Evolutionary conservation across 176 grass and related monocot species (phyloP), one percentile per base, ranked within the genome.

Genomic region (Saccharum officinarum): DNA sequence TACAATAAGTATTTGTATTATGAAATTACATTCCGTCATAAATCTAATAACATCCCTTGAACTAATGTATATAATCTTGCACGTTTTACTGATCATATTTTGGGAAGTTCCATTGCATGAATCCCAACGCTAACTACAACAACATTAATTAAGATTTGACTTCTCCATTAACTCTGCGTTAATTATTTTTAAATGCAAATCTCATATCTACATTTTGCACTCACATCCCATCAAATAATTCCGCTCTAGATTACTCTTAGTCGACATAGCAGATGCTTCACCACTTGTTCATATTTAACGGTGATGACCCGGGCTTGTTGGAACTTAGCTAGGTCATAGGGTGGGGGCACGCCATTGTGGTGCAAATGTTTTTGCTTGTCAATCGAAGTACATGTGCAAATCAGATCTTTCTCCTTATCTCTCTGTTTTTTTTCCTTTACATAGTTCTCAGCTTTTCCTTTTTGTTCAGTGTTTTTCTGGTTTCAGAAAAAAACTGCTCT

Each of bases 321-420:
- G 69, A 67, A 75, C 44, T 44, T 75, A 44, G 38, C 41, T 10
- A 25, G 69, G 41, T 20, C 25, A 14, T 73, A 87, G 59, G 33
- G 69, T 81, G 78, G 69, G 66, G 36, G 16, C 59, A 81, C 17
- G 28, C 61, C 44, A 5, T 41, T 67, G 61, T 33, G 71, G 71
- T 87, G 70, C 46, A 68, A 68, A 82, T 57, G 75, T 44, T 8
- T 37, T 87, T 76, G 61, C 78, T 37, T 69, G 61, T 87, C 85
- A 82, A 82, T 69, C 70, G 10, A 17, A 69, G 46, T 25, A 45
- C 61, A 82, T 10, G 55, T 76, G 20, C 36, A 42, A 69, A 69
- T 57, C 20, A 87, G 22, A 76, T 60, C 5, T 76, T 60, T 37
- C 1, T 17, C 38, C 49, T 15, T 4, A 9, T 69, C 26, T 79